phyloP scores from a whole-genome alignment of 176 grass and related monocot genomes.

The Ampelocalamus luodianensis region DNA sequence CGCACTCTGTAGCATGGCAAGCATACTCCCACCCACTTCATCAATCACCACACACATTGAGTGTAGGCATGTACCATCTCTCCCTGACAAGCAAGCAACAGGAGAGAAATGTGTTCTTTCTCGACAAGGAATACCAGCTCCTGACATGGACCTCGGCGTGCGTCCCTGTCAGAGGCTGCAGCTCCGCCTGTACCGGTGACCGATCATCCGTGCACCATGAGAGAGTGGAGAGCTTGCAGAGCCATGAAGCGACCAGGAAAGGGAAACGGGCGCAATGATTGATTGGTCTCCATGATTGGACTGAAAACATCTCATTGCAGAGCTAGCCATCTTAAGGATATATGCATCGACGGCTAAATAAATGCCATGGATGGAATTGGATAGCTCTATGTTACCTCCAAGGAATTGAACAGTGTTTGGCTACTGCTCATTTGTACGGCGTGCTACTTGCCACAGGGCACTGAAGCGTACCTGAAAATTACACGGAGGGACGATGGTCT shows the following conservation, averaged over 20 bases:
- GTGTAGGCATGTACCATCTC: slow-evolving; percentile 34
- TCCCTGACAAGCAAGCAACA: slow-evolving; percentile 21
- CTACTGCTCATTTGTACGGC: background rate
- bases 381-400: background rate
- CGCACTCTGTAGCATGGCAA: background rate
- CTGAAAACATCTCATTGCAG: background rate
- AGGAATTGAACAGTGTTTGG: background rate
- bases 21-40: background rate
- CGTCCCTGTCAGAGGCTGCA: background rate
- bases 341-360: too few species aligned
- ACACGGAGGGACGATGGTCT: too few species aligned
- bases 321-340: background rate
- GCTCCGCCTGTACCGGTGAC: background rate
- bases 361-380: too few species aligned
- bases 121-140: slow-evolving; percentile 31
- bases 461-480: slow-evolving; percentile 1
- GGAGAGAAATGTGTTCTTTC: slow-evolving; percentile 8
- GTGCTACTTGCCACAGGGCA: background rate
- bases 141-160: slow-evolving; percentile 15
- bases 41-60: slow-evolving; percentile 22
- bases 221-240: background rate
- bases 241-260: slow-evolving; percentile 1
- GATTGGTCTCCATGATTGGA: background rate
- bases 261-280: slow-evolving; percentile 16
- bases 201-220: background rate